These are phyloP conservation scores for Megacollybia marginata DNA, from an alignment of 768 basidiomycete genomes.

Conservation along the genomic window DNA sequence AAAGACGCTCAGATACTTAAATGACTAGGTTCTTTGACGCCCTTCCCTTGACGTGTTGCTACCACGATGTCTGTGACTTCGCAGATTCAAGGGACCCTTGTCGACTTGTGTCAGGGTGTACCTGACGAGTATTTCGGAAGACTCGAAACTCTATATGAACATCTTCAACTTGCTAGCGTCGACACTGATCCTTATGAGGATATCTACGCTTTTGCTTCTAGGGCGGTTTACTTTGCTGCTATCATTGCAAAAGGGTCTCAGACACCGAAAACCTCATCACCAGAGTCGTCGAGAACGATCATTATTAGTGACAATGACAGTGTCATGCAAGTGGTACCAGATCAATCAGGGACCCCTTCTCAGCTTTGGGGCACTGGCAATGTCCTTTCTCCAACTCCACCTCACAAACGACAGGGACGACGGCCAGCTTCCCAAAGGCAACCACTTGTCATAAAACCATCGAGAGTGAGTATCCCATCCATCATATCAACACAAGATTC, in stretches of 20 bases:
- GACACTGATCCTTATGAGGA: slow-evolving; percentile 31
- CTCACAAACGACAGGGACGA: neutral
- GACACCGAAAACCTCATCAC: neutral
- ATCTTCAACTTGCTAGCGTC: slow-evolving; percentile 33
- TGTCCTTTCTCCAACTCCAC: neutral
- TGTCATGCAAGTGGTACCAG: neutral
- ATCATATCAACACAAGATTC: too few species aligned
- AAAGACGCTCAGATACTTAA: too few species aligned
- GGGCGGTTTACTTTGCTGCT: slow-evolving; percentile 33
- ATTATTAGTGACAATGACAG: too few species aligned
- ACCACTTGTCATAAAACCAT: too few species aligned
- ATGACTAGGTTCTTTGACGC: too few species aligned
- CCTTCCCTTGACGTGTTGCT: too few species aligned
- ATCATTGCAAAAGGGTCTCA: slow-evolving; percentile 14
- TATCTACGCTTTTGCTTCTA: slow-evolving; percentile 31
- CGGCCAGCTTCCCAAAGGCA: too few species aligned
- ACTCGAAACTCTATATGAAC: slow-evolving; percentile 21
- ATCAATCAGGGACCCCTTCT: neutral
- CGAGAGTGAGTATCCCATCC: too few species aligned
- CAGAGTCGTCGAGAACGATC: neutral
- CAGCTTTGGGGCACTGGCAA: neutral
- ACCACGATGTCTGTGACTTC: too few species aligned
- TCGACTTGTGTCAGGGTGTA: slow-evolving; percentile 18
- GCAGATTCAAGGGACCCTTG: too few species aligned
- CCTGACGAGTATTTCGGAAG: slow-evolving; percentile 32